Base-by-base conservation (phyloP, 2,329 filamentous ascomycete species). In the Ambrosiella xylebori region DNA sequence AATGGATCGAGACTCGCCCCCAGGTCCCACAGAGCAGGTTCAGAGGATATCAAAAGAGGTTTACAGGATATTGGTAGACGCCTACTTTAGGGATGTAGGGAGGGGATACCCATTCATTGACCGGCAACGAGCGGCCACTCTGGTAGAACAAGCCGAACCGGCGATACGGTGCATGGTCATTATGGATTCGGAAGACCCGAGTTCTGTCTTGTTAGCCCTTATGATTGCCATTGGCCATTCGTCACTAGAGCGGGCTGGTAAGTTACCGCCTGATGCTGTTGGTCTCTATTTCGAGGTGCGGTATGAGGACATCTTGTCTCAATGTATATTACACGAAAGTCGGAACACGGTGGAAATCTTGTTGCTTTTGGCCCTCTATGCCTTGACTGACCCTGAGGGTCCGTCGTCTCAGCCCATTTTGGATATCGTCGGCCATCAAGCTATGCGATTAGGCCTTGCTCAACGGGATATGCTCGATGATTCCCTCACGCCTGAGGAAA, bases 221-320 rank as follows among this genome's bases (percentile, higher is more conserved):
- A 66, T 74, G 61, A 73, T 74, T 70, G 72, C 73, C 27, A 73
- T 75, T 41, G 72, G 73, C 0, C 72, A 69, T 56, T 73, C 71
- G 0, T 74, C 71, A 0, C 63, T 74, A 15, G 68, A 72, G 60
- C 65, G 73, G 1, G 71, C 71, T 1, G 71, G 71, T 0, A 69
- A 73, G 58, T 65, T 72, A 1, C 67, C 71, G 1, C n/a, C 40
- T 4, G 49, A 54, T 15, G 50, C 50, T 7, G 49, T 40, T 15
- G 47, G 36, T 40, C n/a, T 56, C 8, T 63, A 65, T 13, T 72
- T 72, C 51, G 65, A 70, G 36, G 66, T 71, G 19, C 66, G 66
- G 5, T 73, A 71, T 56, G 64, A 66, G 11, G 68, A 70, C 37
- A 71, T 74, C 57, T 68, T 74, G 15, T 68, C 70, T 45, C 68